Percentiles rank a stretch among this genome's conserved stretches.
These are phyloP conservation scores for Umbelopsis isabellina DNA, from an alignment of 192 early-diverging fungal genomes.

Conservation along the genomic window DNA sequence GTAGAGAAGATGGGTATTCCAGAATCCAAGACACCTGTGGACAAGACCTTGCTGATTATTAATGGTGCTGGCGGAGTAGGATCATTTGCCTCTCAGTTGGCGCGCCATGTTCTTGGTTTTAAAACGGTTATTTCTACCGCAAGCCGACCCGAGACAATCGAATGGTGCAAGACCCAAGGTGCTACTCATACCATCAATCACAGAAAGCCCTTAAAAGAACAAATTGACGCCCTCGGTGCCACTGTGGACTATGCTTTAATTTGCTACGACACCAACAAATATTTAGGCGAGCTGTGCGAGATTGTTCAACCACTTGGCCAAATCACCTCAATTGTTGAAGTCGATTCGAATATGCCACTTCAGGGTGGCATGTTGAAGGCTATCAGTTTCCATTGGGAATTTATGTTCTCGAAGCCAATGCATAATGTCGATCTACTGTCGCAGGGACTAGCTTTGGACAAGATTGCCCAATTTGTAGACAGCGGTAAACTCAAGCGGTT, in stretches of 20 bases:
- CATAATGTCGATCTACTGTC: background rate
- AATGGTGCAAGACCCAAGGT: conserved; percentile 15
- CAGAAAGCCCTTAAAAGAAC: conserved; percentile 2
- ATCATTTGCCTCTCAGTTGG: conserved; percentile 17
- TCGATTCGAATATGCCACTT: background rate
- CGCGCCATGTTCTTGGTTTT: background rate
- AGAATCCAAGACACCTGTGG: background rate
- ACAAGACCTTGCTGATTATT: conserved; percentile 12
- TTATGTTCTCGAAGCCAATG: conserved; percentile 3
- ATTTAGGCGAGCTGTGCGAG: background rate
- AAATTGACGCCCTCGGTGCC: conserved; percentile 16
- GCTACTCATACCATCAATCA: conserved; percentile 27
- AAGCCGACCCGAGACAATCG: conserved; percentile 13
- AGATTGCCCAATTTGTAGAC: background rate
- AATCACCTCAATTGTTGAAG: conserved; percentile 2
- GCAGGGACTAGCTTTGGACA: conserved; percentile 2
- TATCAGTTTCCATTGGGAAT: background rate
- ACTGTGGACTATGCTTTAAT: background rate
- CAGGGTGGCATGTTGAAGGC: background rate
- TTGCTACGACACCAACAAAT: background rate
- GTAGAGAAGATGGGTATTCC: conserved; percentile 11
- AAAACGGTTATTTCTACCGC: conserved; percentile 16
- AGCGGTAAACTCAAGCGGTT: background rate
- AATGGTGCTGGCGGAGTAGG: conserved; percentile 27
- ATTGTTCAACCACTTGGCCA: conserved; percentile 14